phyloP scores from a whole-genome alignment of 179 eudicot species.

The Patellifolia procumbens region DNA sequence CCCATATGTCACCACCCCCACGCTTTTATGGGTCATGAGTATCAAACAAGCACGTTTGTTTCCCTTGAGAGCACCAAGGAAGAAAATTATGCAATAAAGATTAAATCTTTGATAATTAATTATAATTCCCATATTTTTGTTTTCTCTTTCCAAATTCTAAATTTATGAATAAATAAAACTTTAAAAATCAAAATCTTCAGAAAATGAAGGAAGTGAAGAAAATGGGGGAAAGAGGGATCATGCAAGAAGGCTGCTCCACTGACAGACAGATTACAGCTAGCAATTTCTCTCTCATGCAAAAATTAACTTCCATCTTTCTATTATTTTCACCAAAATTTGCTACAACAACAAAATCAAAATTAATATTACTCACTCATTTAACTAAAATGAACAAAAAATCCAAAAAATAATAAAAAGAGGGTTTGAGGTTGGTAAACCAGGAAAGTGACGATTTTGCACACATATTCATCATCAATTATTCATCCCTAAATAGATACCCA shows the following conservation, averaged over 20 bases:
- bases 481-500: conserved; percentile 4
- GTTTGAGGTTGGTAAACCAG: conserved; percentile 24
- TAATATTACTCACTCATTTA: no score
- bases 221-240: conserved; percentile 50
- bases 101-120: neutral
- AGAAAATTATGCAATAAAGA: neutral
- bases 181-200: conserved; percentile 12
- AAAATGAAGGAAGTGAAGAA: conserved; percentile 11
- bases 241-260: conserved; percentile 88
- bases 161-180: neutral
- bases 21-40: conserved; percentile 63
- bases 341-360: neutral
- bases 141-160: neutral
- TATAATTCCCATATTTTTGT: neutral
- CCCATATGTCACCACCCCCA: conserved; percentile 40
- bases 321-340: conserved; percentile 25
- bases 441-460: conserved; percentile 1
- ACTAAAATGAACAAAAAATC: no score
- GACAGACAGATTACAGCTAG: conserved; percentile 80
- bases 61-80: conserved; percentile 33
- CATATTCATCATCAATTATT: conserved; percentile 6
- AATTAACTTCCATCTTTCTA: conserved; percentile 22
- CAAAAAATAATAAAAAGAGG: neutral
- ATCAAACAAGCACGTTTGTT: conserved; percentile 68
- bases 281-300: conserved; percentile 39